These are phyloP conservation scores for Syncephalastrum racemosum DNA, from an alignment of 371 early-diverging fungal species.

Conservation along the genomic window DNA sequence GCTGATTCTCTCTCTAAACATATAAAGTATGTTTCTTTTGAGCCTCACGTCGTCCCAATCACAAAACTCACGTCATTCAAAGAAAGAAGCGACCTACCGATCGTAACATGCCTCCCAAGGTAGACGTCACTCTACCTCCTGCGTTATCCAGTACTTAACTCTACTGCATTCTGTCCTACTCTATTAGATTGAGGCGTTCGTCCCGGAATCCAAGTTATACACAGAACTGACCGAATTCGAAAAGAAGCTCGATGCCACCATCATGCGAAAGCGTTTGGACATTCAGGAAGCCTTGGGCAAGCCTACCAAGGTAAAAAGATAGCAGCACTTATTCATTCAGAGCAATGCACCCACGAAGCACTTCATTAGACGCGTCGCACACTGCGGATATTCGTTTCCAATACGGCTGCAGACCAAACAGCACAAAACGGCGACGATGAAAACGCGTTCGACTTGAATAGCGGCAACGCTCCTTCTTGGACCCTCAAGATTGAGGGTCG, in stretches of 20 bases:
- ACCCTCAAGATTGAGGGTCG: conserved; percentile 90
- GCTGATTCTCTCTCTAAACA: conserved; percentile 37
- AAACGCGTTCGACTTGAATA: conserved; percentile 50
- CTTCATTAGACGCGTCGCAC: conserved; percentile 43
- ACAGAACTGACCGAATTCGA: conserved; percentile 84
- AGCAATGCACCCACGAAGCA: too few species aligned
- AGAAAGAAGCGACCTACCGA: conserved; percentile 66
- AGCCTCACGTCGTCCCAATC: neutral
- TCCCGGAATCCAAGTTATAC: conserved; percentile 91
- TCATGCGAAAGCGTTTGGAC: conserved; percentile 87
- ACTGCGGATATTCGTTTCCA: conserved; percentile 89
- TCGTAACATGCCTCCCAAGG: conserved; percentile 57
- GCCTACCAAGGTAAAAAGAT: conserved; percentile 58
- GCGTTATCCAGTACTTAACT: too few species aligned
- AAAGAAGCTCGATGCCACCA: conserved; percentile 83
- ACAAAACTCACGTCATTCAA: neutral
- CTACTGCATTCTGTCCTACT: neutral
- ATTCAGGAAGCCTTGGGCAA: conserved; percentile 83
- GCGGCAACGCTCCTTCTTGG: conserved; percentile 79
- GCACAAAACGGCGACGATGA: conserved; percentile 44
- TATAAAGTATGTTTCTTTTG: conserved; percentile 28
- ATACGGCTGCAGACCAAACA: conserved; percentile 75
- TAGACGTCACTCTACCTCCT: conserved; percentile 6
- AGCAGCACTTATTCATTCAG: neutral
- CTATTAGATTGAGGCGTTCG: conserved; percentile 73